Conservation (phyloP, 176 grass and related monocot species). For the Triticum urartu region DNA sequence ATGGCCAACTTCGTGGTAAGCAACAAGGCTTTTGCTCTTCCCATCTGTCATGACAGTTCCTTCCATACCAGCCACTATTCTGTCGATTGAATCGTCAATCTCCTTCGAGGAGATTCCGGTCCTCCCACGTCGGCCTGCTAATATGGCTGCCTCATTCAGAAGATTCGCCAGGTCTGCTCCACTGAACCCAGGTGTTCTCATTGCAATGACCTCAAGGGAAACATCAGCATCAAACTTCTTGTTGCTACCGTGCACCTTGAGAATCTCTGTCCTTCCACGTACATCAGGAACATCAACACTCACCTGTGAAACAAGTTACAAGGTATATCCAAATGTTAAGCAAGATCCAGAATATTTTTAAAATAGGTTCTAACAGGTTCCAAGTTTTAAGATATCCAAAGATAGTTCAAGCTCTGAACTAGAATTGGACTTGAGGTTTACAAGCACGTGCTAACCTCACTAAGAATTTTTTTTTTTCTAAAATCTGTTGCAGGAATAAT, state of each 20-base stretch:
- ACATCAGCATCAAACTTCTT: constrained; percentile 96
- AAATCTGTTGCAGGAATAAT: not conserved
- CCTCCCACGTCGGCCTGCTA: constrained; percentile 79
- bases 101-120: constrained; percentile 92
- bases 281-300: constrained; percentile 97
- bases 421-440: not conserved
- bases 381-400: not conserved
- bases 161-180: constrained; percentile 98
- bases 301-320: constrained; percentile 53
- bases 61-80: constrained; percentile 99
- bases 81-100: constrained; percentile 98
- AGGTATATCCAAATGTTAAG: constrained; percentile 7
- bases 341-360: not conserved
- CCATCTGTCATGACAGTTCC: constrained; percentile 99
- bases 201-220: constrained; percentile 95
- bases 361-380: not conserved
- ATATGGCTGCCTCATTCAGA: constrained; percentile 94
- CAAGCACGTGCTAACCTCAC: not conserved
- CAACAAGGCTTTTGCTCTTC: constrained; percentile 97
- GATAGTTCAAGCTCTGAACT: not conserved
- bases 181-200: constrained; percentile 99
- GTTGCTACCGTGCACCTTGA: constrained; percentile 91
- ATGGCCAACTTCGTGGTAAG: constrained; percentile 99
- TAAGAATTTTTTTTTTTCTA: not conserved
- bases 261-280: constrained; percentile 88